These are phyloP conservation scores for Aspergillus fumigatiaffinis DNA, from an alignment of 2,329 filamentous ascomycete genomes.

Conservation along the genomic window DNA sequence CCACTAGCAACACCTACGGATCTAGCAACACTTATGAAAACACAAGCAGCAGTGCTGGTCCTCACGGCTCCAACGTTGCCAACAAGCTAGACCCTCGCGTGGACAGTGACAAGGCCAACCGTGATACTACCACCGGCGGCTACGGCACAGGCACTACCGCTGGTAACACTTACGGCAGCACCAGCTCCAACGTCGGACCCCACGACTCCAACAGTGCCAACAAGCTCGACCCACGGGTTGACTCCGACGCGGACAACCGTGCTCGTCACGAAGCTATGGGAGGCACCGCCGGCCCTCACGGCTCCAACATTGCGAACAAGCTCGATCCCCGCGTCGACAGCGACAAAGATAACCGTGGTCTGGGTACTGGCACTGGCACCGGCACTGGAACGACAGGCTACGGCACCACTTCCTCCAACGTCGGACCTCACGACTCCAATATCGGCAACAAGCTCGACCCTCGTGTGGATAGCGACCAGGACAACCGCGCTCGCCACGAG, in stretches of 20 bases:
- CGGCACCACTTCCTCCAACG: constrained; percentile 20
- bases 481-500: constrained; percentile 12
- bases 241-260: constrained; percentile 12
- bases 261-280: not conserved
- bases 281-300: constrained; percentile 1
- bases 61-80: constrained; percentile 28
- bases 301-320: constrained; percentile 30
- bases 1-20: not conserved
- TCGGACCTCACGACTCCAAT: constrained; percentile 35
- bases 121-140: too few species aligned
- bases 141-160: not conserved
- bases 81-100: not conserved
- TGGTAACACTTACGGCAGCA: not conserved
- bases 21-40: not conserved
- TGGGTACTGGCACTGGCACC: not conserved
- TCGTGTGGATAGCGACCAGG: constrained; percentile 37
- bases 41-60: constrained; percentile 6
- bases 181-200: constrained; percentile 8
- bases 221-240: constrained; percentile 16
- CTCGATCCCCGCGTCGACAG: constrained; percentile 13
- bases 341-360: constrained; percentile 10
- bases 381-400: not conserved
- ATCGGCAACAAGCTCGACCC: constrained; percentile 29
- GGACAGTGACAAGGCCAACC: too few species aligned
- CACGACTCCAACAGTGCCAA: constrained; percentile 29